Evolutionary conservation across 371 early-diverging fungal species (phyloP).

Genomic region (Mortierella sp.): DNA sequence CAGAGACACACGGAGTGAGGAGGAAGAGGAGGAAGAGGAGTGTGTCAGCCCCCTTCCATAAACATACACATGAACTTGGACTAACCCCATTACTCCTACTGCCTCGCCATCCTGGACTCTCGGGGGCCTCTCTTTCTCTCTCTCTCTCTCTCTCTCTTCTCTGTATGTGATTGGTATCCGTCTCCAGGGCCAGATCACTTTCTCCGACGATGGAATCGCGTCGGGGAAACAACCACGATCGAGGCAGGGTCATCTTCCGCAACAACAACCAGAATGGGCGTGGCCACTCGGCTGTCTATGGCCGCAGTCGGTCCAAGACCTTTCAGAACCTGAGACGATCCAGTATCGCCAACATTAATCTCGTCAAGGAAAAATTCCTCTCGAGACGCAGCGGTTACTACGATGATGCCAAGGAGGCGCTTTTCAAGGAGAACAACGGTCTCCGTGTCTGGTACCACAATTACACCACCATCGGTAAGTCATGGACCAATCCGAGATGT

Average conservation of each 20-base stretch:
- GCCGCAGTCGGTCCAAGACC: conserved; percentile 20
- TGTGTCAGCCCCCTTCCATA: too few relatives aligned
- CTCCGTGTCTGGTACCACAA: conserved; percentile 72
- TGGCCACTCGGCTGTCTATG: not conserved
- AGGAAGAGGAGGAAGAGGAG: too few relatives aligned
- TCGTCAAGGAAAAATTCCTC: conserved; percentile 35
- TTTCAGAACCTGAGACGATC: conserved; percentile 37
- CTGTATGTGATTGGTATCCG: not conserved
- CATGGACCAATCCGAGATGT: not conserved
- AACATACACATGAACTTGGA: too few relatives aligned
- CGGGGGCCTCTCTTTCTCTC: not conserved
- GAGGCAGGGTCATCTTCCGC: conserved; percentile 33
- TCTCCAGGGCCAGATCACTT: conserved; percentile 35
- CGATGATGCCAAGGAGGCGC: conserved; percentile 64
- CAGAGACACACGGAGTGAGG: too few relatives aligned
- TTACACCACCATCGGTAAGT: conserved; percentile 84
- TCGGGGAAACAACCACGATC: conserved; percentile 10
- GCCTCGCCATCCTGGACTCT: too few relatives aligned
- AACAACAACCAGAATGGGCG: conserved; percentile 11
- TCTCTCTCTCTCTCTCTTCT: not conserved
- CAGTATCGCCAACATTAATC: conserved; percentile 48
- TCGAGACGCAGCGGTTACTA: conserved; percentile 35
- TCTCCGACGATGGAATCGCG: conserved; percentile 44
- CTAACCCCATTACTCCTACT: too few relatives aligned
- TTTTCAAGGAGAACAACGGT: conserved; percentile 71